A percentile compares a stretch with the other conserved stretches of the same genome.
Conservation (phyloP, 148 eudicot genomes). For the Gaultheria prostrata region DNA sequence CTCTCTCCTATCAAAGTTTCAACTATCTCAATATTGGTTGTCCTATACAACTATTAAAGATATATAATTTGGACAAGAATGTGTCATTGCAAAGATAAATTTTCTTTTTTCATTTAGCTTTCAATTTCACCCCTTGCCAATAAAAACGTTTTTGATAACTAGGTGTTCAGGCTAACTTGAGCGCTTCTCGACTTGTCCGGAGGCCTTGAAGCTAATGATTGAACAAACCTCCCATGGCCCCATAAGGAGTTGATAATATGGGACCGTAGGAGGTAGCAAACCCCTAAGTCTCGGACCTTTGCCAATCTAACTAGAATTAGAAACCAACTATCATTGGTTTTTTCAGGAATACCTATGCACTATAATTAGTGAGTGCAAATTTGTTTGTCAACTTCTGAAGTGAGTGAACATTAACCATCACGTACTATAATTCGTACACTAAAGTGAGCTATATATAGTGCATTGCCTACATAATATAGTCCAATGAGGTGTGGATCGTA, state of each 20-base stretch:
- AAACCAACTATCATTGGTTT: too few relatives aligned
- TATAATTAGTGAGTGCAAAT: too few relatives aligned
- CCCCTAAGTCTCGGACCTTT: too few relatives aligned
- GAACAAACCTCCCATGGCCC: not conserved
- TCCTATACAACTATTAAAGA: not conserved
- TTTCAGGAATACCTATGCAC: too few relatives aligned
- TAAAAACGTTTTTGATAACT: not conserved
- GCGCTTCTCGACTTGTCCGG: fast-evolving
- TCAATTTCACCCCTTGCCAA: not conserved
- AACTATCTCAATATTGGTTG: not conserved
- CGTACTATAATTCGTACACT: too few relatives aligned
- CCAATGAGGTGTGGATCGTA: too few relatives aligned
- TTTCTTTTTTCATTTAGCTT: not conserved
- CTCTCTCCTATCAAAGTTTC: not conserved
- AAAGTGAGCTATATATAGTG: too few relatives aligned
- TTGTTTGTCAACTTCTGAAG: too few relatives aligned
- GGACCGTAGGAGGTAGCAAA: not conserved
- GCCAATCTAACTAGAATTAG: too few relatives aligned
- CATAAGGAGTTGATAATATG: not conserved
- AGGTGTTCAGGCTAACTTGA: not conserved
- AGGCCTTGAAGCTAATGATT: not conserved
- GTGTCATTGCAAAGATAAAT: not conserved
- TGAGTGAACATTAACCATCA: too few relatives aligned
- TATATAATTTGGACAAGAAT: not conserved
- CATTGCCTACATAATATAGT: too few relatives aligned